Percentiles rank a stretch among this genome's conserved stretches.
These are phyloP conservation scores for Xylaria sp. DNA, from an alignment of 2,329 filamentous ascomycete genomes.

Conservation along the genomic window DNA sequence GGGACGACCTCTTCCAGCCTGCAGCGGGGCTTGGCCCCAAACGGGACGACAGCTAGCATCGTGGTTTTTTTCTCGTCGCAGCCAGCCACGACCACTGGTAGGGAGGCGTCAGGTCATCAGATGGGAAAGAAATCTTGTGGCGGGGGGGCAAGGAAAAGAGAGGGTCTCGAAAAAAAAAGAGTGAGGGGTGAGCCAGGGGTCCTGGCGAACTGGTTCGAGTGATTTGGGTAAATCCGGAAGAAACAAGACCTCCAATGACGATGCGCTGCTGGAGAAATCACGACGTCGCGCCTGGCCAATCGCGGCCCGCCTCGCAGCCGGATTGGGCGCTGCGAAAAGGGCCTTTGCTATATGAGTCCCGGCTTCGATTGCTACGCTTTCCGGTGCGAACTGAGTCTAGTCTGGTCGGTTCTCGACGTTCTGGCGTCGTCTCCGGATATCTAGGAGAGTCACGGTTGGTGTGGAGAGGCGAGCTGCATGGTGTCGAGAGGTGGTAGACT, in stretches of 20 bases:
- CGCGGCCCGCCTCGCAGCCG: neutral
- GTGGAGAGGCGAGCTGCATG: constrained; percentile 9
- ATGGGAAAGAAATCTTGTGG: constrained; percentile 8
- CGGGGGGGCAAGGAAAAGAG: constrained; percentile 8
- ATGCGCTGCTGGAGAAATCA: constrained; percentile 5
- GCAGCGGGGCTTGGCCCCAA: constrained; percentile 29
- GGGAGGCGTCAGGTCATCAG: constrained; percentile 17
- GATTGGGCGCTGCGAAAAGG: constrained; percentile 23
- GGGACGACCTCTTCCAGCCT: constrained; percentile 37
- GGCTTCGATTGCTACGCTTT: constrained; percentile 27
- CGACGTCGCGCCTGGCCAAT: constrained; percentile 28
- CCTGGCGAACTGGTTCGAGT: constrained; percentile 13
- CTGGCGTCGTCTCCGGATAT: neutral
- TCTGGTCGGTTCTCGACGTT: neutral
- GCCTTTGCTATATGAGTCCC: constrained; percentile 20
- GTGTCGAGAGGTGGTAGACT: constrained; percentile 2
- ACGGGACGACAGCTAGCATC: neutral
- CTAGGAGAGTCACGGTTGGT: neutral
- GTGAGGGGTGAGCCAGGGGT: constrained; percentile 19
- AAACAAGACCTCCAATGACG: constrained; percentile 37
- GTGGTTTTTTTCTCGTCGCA: neutral
- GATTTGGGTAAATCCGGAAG: constrained; percentile 42
- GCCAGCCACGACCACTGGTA: constrained; percentile 14
- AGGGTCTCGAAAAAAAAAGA: too few relatives aligned
- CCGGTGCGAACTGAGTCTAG: constrained; percentile 15